Conservation (phyloP, 768 basidiomycete genomes). For the Panaeolus papilionaceus region DNA sequence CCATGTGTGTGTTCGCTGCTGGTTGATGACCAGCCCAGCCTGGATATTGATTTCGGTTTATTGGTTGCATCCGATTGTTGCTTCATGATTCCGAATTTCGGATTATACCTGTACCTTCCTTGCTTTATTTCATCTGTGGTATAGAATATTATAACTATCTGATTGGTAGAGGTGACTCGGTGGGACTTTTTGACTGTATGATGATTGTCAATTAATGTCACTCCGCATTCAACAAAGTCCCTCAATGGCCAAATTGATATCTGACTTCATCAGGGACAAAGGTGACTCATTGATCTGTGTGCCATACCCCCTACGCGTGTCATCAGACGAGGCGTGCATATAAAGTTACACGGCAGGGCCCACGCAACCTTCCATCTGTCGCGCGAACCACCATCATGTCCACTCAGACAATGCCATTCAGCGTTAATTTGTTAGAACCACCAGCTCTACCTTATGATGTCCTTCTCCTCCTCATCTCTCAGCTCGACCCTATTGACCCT, state of each 20-base stretch:
- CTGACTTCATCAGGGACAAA: no score
- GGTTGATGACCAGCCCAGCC: background rate
- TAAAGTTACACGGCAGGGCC: background rate
- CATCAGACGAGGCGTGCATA: no score
- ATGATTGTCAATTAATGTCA: no score
- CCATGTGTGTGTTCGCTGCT: background rate
- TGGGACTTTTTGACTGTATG: no score
- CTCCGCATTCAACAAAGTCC: no score
- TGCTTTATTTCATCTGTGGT: conserved; percentile 1
- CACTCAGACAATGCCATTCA: background rate
- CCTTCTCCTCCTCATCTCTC: background rate
- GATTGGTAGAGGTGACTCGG: background rate
- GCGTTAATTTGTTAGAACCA: background rate
- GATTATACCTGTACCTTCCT: conserved; percentile 6
- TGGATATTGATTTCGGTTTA: background rate
- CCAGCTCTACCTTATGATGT: background rate
- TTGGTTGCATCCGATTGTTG: background rate
- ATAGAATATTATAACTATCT: conserved; percentile 10
- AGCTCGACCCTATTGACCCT: background rate
- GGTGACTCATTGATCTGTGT: no score
- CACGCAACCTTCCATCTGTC: background rate
- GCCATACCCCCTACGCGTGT: background rate
- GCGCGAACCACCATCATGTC: background rate
- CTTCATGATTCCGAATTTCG: background rate
- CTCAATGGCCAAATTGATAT: no score